Base-by-base conservation (phyloP, 345 rosid species). In the Heritiera fomes region DNA sequence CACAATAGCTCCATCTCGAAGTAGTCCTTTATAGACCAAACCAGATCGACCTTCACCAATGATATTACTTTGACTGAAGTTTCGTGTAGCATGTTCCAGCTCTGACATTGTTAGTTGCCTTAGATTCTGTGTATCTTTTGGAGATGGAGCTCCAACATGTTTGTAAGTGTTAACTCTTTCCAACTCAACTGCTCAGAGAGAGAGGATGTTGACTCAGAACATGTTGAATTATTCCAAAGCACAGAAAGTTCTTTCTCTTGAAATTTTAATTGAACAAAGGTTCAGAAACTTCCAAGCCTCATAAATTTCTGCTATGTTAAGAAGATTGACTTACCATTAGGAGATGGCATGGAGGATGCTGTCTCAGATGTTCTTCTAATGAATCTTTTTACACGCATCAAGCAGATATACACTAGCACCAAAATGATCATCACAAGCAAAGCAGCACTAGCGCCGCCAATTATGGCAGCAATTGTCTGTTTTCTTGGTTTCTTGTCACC, bases 11-110 rank as follows among this genome's bases (percentile, higher is more conserved):
- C 90, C 88, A 77, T 87, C 58, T 53, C n/a, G 87, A 77, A 86
- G 90, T 66, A 87, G 53, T 63, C 88, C 90, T 76, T 84, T 85
- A 41, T 83, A 84, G 41, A 81, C 88, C 55, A 83, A 74, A 61
- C 90, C 88, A 7, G 83, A 85, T 64, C 74, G 60, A 28, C 88
- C 87, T 82, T 86, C 88, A 46, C 90, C 88, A 17, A 87, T 82
- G 77, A 87, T 75, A 50, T 84, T 85, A 68, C 79, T 87, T n/a
- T 60, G 82, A 79, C 83, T 76, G 82, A 87, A 87, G 76, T 82
- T 74, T 55, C 8, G n/a, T 64, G 90, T 87, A 75, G 90, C 90
- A 46, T 76, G 76, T 75, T 85, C 77, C 62, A 87, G 80, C 83
- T 87, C 90, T 45, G 12, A 30, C 13, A 86, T 71, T 34, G 85